Conservation (phyloP, 2,329 filamentous ascomycete genomes). For the Juglanconis oblonga region DNA sequence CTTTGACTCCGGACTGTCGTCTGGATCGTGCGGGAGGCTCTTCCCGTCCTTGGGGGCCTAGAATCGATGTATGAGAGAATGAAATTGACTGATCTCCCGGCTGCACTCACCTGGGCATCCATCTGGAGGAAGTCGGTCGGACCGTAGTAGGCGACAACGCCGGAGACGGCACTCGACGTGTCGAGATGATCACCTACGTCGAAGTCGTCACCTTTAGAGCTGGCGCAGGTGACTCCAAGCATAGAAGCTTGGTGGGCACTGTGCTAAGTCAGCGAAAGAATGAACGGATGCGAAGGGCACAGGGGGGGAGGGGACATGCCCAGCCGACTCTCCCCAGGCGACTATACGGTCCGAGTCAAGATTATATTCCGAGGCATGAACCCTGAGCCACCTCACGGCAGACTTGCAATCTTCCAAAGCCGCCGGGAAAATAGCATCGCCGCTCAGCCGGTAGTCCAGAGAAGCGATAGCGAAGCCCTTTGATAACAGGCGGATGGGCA, state of each 20-base stretch:
- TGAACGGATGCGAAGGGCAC: no score
- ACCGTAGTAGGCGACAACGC: constrained; percentile 15
- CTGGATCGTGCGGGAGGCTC: constrained; percentile 7
- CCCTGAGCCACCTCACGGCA: constrained; percentile 17
- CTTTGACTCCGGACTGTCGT: constrained; percentile 12
- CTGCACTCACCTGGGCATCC: constrained; percentile 4
- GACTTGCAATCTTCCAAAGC: constrained; percentile 17
- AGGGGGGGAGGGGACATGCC: no score
- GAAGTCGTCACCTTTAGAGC: constrained; percentile 9
- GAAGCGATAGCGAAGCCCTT: constrained; percentile 15
- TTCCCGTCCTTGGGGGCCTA: constrained; percentile 1
- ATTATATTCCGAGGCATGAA: constrained; percentile 7
- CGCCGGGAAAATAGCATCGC: constrained; percentile 16
- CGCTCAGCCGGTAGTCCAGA: constrained; percentile 18
- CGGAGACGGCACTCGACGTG: constrained; percentile 12
- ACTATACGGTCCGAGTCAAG: constrained; percentile 11
- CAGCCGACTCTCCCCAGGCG: constrained; percentile 17
- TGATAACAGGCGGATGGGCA: constrained; percentile 12
- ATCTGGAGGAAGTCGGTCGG: constrained; percentile 17
- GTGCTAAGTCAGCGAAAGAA: no score
- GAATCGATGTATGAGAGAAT: background rate
- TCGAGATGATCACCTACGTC: constrained; percentile 15
- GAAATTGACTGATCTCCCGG: background rate
- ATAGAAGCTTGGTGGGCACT: constrained; percentile 13
- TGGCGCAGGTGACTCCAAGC: constrained; percentile 9